Percentiles rank a stretch among this genome's conserved stretches.
Conservation (phyloP, 1,139 yeast species). For the Saccharomyces hybrid region DNA sequence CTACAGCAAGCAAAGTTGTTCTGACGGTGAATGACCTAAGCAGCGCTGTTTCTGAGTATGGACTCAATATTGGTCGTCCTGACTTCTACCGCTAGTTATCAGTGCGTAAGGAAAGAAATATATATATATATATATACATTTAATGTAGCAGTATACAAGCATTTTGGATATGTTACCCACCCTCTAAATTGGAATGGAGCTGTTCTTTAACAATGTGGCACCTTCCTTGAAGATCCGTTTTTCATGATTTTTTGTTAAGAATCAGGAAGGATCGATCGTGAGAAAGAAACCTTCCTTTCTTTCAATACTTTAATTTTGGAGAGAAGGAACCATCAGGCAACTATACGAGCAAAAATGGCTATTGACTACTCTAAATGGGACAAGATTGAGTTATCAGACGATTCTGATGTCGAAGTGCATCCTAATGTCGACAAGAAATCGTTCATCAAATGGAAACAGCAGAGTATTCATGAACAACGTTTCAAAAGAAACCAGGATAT, state of each 20-base stretch:
- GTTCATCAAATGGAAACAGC: conserved; percentile 92
- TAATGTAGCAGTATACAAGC: neutral
- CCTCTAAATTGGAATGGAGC: neutral
- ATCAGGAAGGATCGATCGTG: neutral
- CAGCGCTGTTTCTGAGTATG: conserved; percentile 63
- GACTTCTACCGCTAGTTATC: conserved; percentile 67
- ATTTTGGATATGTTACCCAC: neutral
- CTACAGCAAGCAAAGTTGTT: conserved; percentile 34
- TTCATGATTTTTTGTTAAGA: neutral
- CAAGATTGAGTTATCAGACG: conserved; percentile 89
- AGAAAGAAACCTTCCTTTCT: neutral
- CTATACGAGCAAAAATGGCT: conserved; percentile 39
- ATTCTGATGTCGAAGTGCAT: conserved; percentile 92
- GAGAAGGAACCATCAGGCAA: too few relatives aligned
- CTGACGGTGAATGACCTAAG: conserved; percentile 30
- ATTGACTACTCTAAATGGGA: conserved; percentile 98
- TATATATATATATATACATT: neutral
- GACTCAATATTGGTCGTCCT: conserved; percentile 82
- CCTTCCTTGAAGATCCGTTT: neutral
- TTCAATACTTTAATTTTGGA: neutral
- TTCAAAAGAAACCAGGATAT: conserved; percentile 70
- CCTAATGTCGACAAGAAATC: conserved; percentile 95
- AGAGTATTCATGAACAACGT: conserved; percentile 92
- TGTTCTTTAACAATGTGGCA: neutral
- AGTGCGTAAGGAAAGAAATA: neutral